A percentile compares a stretch with the other conserved stretches of the same genome.
Evolutionary conservation across 176 grass and related monocot species (phyloP).

Genomic region (Olyra latifolia): DNA sequence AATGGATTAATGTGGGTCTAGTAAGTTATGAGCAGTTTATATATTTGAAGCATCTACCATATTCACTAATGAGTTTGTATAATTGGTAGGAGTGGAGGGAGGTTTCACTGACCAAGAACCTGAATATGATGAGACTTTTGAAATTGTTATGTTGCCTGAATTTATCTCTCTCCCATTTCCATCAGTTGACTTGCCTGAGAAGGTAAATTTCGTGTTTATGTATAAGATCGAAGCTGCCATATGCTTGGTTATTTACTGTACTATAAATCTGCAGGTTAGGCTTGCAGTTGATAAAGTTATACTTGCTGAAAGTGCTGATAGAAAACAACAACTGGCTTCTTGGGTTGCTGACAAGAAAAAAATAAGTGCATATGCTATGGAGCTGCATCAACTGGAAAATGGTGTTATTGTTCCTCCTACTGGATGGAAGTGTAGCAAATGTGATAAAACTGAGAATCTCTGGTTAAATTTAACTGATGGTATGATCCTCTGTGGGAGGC

Average conservation of each 20-base stretch:
- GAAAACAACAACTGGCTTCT: conserved; percentile 80
- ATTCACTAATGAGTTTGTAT: conserved; percentile 1
- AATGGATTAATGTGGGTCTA: not conserved
- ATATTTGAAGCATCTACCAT: not conserved
- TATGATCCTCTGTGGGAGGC: conserved; percentile 81
- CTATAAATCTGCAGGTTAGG: conserved; percentile 63
- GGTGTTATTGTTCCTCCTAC: conserved; percentile 83
- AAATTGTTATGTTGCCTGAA: conserved; percentile 87
- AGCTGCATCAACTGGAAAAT: conserved; percentile 81
- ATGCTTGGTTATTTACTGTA: conserved; percentile 23
- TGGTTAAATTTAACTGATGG: conserved; percentile 99
- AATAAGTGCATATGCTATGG: conserved; percentile 75
- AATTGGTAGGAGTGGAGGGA: conserved; percentile 80
- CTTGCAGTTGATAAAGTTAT: conserved; percentile 86
- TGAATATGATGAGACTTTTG: conserved; percentile 71
- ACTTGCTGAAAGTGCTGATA: conserved; percentile 78
- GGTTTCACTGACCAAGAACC: conserved; percentile 88
- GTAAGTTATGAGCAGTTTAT: not conserved
- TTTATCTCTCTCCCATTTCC: conserved; percentile 84
- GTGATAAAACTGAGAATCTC: conserved; percentile 94
- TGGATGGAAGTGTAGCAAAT: conserved; percentile 97
- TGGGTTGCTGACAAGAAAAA: conserved; percentile 93
- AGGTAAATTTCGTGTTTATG: conserved; percentile 47
- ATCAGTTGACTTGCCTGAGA: conserved; percentile 94
- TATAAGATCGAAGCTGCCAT: conserved; percentile 1